Evolutionary conservation across 352 stramenopile species (phyloP), one percentile per base, ranked within the genome.

Genomic region (Pythium insidiosum): DNA sequence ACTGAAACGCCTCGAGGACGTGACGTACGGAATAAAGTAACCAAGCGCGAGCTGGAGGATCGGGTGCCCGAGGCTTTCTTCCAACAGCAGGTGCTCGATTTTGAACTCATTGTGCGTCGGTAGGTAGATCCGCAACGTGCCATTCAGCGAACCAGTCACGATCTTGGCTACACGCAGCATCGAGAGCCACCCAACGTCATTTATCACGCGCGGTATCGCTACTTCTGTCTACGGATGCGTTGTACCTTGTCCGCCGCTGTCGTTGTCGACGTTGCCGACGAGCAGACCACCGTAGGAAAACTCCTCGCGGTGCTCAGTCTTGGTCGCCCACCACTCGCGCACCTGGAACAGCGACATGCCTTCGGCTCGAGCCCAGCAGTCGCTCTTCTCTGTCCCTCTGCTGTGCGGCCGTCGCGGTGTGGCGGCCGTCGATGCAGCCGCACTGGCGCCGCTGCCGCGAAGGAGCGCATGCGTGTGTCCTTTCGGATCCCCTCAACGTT

Each of bases 331-430:
- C 83, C 84, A 96, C 54, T 95, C 81, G 49, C 83, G 71, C 42
- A 86, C 71, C 54, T 92, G 79, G 73, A 96, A 96, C 48, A 96
- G 77, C 51, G 82, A 95, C 82, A 95, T 94, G n/a, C 10, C 7
- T 23, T n/a, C n/a, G n/a, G n/a, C n/a, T n/a, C n/a, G n/a, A n/a
- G n/a, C n/a, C n/a, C n/a, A n/a, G n/a, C n/a, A n/a, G n/a, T n/a
- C n/a, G n/a, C n/a, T n/a, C n/a, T n/a, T n/a, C n/a, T n/a, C n/a
- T n/a, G n/a, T n/a, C n/a, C n/a, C n/a, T n/a, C n/a, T n/a, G n/a
- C n/a, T n/a, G n/a, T n/a, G n/a, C n/a, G n/a, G n/a, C n/a, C n/a
- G n/a, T n/a, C n/a, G n/a, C n/a, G n/a, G n/a, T n/a, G n/a, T n/a
- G n/a, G n/a, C n/a, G n/a, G n/a, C n/a, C n/a, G n/a, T n/a, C n/a